phyloP scores from a whole-genome alignment of 805 yeast species.

The Candida caryicola region DNA sequence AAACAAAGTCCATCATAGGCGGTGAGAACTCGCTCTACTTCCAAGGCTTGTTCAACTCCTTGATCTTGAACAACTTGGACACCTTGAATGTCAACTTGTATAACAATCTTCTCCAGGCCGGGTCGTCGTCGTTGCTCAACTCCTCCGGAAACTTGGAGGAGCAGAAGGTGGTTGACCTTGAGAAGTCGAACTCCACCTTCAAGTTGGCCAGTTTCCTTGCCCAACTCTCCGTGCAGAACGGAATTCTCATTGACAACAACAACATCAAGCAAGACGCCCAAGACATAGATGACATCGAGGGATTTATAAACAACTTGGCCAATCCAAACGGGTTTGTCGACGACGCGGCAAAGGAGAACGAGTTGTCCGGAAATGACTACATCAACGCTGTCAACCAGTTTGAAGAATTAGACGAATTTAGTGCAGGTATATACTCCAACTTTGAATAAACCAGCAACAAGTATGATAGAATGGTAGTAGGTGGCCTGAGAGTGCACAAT shows the following conservation, averaged over 20 bases:
- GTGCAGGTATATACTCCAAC: conserved; percentile 88
- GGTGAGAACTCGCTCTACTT: conserved; percentile 25
- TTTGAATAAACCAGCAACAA: conserved; percentile 39
- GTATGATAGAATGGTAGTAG: too few relatives aligned
- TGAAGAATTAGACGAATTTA: conserved; percentile 75
- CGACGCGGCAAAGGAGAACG: conserved; percentile 9
- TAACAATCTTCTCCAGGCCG: conserved; percentile 22
- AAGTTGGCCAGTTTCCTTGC: conserved; percentile 70
- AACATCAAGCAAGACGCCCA: conserved; percentile 19
- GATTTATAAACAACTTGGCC: conserved; percentile 41
- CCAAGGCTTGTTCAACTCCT: conserved; percentile 26
- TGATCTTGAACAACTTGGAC: conserved; percentile 33
- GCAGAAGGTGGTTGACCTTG: conserved; percentile 15
- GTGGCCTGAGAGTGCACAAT: too few relatives aligned
- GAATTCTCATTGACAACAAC: conserved; percentile 43
- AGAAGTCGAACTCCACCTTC: conserved; percentile 24
- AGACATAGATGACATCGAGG: conserved; percentile 10
- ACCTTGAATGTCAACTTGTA: conserved; percentile 35
- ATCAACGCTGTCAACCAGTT: conserved; percentile 35
- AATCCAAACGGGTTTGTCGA: conserved; percentile 19
- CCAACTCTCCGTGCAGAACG: conserved; percentile 63
- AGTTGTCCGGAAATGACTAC: conserved; percentile 38
- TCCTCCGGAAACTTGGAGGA: conserved; percentile 12
- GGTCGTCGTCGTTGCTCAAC: conserved; percentile 9
- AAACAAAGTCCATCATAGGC: conserved; percentile 43